These are phyloP conservation scores for Rhodotorula graminis DNA, from an alignment of 768 basidiomycete species.

Conservation along the genomic window DNA sequence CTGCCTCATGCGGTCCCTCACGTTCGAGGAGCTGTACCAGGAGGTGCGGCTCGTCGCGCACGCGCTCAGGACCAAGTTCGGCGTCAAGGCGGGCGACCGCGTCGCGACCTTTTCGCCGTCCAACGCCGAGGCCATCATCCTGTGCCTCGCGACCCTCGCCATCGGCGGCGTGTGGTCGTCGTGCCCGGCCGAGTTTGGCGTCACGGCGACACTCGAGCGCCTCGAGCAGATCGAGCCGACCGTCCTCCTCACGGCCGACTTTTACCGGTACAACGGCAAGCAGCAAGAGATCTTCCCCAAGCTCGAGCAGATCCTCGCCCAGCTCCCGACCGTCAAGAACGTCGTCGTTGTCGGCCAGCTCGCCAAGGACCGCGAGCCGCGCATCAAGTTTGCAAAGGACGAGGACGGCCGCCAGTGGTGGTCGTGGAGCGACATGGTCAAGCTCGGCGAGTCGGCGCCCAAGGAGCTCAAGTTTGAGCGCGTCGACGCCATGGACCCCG, in stretches of 20 bases:
- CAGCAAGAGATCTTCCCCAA: constrained; percentile 25
- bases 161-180: constrained; percentile 72
- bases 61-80: constrained; percentile 32
- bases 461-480: constrained; percentile 29
- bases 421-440: constrained; percentile 22
- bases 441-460: constrained; percentile 13
- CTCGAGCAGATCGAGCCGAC: constrained; percentile 58
- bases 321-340: constrained; percentile 32
- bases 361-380: constrained; percentile 18
- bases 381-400: constrained; percentile 7
- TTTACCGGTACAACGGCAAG: constrained; percentile 40
- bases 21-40: constrained; percentile 41
- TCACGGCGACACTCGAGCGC: constrained; percentile 70
- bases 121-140: constrained; percentile 58
- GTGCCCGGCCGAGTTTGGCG: constrained; percentile 76
- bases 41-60: constrained; percentile 34
- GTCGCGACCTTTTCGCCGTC: constrained; percentile 46
- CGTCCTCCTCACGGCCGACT: constrained; percentile 41
- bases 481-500: constrained; percentile 24
- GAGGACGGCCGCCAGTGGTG: constrained; percentile 13
- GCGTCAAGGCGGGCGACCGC: constrained; percentile 37
- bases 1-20: constrained; percentile 31
- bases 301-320: constrained; percentile 24
- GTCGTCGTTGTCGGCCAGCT: constrained; percentile 39
- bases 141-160: constrained; percentile 30